A percentile compares a stretch with the other conserved stretches of the same genome.
Conservation (phyloP, 805 yeast genomes). For the Pichia nakasei region DNA sequence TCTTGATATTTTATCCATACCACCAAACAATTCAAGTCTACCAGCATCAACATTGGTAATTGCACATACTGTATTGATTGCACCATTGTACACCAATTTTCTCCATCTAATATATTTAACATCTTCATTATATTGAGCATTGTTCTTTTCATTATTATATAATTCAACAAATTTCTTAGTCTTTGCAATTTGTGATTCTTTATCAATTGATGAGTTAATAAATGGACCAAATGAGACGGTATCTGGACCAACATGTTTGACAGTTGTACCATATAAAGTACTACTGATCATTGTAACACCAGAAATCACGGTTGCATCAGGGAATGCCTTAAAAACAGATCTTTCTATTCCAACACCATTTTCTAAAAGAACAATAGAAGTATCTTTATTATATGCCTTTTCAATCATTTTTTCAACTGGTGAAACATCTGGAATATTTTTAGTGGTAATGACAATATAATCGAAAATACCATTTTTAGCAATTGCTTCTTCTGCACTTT, state of each 20-base stretch:
- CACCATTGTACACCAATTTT: constrained; percentile 39
- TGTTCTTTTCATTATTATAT: constrained; percentile 27
- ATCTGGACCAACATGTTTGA: constrained; percentile 30
- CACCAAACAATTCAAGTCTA: constrained; percentile 25
- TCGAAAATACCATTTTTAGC: constrained; percentile 35
- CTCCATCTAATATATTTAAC: constrained; percentile 37
- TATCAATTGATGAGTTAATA: constrained; percentile 24
- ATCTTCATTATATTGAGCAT: constrained; percentile 26
- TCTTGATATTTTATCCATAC: constrained; percentile 19
- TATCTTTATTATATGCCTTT: constrained; percentile 21
- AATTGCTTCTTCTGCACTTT: constrained; percentile 39
- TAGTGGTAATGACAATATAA: constrained; percentile 51
- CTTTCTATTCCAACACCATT: constrained; percentile 34
- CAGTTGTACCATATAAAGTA: constrained; percentile 22
- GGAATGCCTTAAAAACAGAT: constrained; percentile 26
- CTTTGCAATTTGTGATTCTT: constrained; percentile 20
- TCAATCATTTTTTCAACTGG: constrained; percentile 32
- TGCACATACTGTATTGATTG: constrained; percentile 38
- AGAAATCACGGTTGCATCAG: constrained; percentile 28
- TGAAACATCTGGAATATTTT: constrained; percentile 56
- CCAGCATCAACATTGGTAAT: constrained; percentile 34
- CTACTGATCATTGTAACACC: constrained; percentile 34
- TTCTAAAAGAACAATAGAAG: constrained; percentile 31
- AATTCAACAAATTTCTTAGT: constrained; percentile 27
- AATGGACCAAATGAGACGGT: constrained; percentile 28